A percentile compares a stretch with the other conserved stretches of the same genome.
These are phyloP conservation scores for Ogataea hybrid DNA, from an alignment of 1,139 yeast genomes.

Conservation along the genomic window DNA sequence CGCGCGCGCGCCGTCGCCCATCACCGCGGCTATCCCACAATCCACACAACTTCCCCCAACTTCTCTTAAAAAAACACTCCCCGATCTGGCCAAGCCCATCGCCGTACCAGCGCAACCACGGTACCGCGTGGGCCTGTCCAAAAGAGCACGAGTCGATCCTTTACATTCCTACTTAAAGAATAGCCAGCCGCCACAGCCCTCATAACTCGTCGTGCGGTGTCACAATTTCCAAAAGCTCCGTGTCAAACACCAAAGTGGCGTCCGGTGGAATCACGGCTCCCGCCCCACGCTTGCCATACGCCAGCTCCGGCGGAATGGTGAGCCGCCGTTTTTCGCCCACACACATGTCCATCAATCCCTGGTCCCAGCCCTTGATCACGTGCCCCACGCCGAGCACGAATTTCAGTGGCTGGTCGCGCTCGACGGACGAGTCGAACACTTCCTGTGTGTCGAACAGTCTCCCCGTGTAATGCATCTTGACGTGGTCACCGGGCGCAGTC, in stretches of 20 bases:
- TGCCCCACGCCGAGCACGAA: conserved; percentile 72
- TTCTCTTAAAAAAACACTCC: background rate
- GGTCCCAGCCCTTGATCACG: conserved; percentile 88
- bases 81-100: conserved; percentile 1
- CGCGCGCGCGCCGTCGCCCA: background rate
- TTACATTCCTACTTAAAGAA: conserved; percentile 16
- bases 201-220: conserved; percentile 32
- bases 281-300: conserved; percentile 73
- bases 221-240: conserved; percentile 54
- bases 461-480: conserved; percentile 77
- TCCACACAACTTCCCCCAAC: background rate
- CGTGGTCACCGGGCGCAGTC: conserved; percentile 60
- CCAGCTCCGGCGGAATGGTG: conserved; percentile 73
- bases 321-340: conserved; percentile 81
- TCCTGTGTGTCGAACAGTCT: conserved; percentile 57
- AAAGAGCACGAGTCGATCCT: conserved; percentile 16
- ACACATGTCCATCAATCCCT: conserved; percentile 72
- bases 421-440: conserved; percentile 70
- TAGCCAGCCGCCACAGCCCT: background rate
- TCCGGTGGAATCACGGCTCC: conserved; percentile 72
- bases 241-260: conserved; percentile 60
- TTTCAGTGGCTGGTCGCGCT: conserved; percentile 62
- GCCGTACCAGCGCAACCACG: conserved; percentile 10
- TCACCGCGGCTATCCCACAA: background rate
- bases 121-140: conserved; percentile 20